These are phyloP conservation scores for Tulasnella calospora DNA, from an alignment of 768 basidiomycete genomes.

Conservation along the genomic window DNA sequence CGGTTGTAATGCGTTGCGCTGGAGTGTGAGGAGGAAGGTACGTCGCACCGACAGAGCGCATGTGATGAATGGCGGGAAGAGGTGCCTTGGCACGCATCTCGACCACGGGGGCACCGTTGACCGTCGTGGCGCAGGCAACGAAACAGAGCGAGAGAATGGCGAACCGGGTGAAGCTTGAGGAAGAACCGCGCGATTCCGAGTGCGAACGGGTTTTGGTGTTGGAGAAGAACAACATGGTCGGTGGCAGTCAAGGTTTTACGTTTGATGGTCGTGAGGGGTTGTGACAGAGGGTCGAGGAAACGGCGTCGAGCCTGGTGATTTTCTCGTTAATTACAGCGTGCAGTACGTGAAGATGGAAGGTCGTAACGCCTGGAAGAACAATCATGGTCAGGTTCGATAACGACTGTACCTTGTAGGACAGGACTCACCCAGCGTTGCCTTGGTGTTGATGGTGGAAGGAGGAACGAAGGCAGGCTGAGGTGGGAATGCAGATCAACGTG, in stretches of 20 bases:
- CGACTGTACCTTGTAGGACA: neutral
- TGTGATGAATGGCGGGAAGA: neutral
- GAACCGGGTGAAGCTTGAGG: neutral
- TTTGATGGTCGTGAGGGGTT: neutral
- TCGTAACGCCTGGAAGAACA: constrained; percentile 1
- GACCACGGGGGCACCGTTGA: neutral
- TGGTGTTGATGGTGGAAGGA: constrained; percentile 7
- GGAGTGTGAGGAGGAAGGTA: neutral
- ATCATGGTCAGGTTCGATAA: neutral
- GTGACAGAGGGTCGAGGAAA: neutral
- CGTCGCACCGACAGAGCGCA: neutral
- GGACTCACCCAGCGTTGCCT: neutral
- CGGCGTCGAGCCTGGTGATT: neutral
- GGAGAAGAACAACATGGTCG: neutral
- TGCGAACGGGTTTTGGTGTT: neutral
- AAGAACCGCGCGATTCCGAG: neutral
- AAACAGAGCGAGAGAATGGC: neutral
- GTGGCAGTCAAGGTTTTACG: neutral
- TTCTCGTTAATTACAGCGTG: neutral
- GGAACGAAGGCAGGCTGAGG: neutral
- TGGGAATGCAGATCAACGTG: neutral
- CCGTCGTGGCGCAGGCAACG: neutral
- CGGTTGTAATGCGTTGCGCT: neutral
- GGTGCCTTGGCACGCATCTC: neutral
- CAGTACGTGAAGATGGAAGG: neutral